Evolutionary conservation across 805 yeast genomes (phyloP).

Genomic region (Yarrowia hollandica): DNA sequence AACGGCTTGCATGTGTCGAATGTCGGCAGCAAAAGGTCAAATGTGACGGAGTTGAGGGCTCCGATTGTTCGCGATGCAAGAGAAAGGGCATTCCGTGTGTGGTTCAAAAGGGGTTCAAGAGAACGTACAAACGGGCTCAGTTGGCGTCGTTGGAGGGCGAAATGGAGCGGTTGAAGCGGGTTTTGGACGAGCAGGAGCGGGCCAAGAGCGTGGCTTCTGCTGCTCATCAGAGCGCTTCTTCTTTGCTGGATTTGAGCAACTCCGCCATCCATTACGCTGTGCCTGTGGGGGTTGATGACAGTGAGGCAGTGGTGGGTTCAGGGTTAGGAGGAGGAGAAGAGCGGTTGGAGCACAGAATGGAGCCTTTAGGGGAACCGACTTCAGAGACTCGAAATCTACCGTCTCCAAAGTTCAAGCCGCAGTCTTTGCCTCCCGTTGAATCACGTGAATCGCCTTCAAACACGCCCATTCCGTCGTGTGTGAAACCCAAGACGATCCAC

Average conservation of each 20-base stretch:
- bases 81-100: constrained; percentile 71
- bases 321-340: not conserved
- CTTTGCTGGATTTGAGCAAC: constrained; percentile 31
- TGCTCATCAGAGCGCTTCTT: constrained; percentile 30
- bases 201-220: constrained; percentile 30
- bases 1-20: constrained; percentile 87
- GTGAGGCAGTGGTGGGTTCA: not conserved
- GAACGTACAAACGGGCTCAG: constrained; percentile 76
- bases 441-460: not conserved
- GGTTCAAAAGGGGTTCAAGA: constrained; percentile 75
- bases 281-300: constrained; percentile 1
- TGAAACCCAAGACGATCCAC: constrained; percentile 72
- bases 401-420: constrained; percentile 1
- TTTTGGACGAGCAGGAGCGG: constrained; percentile 42
- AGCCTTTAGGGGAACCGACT: too few species aligned
- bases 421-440: not conserved
- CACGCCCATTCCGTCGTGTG: constrained; percentile 36
- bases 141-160: constrained; percentile 65
- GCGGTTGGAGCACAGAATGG: too few species aligned
- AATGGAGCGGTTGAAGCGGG: constrained; percentile 63
- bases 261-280: constrained; percentile 11
- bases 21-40: constrained; percentile 93
- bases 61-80: constrained; percentile 78
- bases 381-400: constrained; percentile 13
- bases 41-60: constrained; percentile 77